These are phyloP conservation scores for Hysterium pulicare DNA, from an alignment of 2,329 filamentous ascomycete genomes.

Conservation along the genomic window DNA sequence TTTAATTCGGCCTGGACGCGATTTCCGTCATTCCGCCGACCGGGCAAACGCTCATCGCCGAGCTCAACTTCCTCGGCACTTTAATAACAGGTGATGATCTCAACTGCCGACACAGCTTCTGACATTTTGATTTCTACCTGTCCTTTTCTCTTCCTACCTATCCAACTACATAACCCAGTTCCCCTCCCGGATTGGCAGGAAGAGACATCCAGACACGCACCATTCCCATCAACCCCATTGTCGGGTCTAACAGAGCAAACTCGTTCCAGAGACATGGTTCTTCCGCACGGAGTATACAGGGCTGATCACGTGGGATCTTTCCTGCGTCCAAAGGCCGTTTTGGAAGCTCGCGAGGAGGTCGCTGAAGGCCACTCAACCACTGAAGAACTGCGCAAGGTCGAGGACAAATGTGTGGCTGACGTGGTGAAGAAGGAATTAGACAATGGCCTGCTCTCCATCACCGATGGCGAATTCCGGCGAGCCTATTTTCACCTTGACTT, in stretches of 20 bases:
- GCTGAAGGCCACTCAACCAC: slow-evolving; percentile 42
- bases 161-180: too few relatives aligned
- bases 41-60: too few relatives aligned
- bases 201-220: neutral
- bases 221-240: neutral
- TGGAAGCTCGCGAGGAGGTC: slow-evolving; percentile 49
- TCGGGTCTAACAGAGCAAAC: neutral
- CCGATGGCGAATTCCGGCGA: slow-evolving; percentile 57
- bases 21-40: too few relatives aligned
- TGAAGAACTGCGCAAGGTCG: slow-evolving; percentile 48
- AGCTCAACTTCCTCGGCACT: too few relatives aligned
- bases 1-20: too few relatives aligned
- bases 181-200: neutral
- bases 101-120: too few relatives aligned
- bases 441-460: slow-evolving; percentile 50
- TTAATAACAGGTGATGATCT: too few relatives aligned
- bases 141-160: too few relatives aligned
- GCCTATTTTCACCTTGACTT: slow-evolving; percentile 60
- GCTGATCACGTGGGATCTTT: slow-evolving; percentile 58
- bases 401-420: slow-evolving; percentile 49
- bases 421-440: slow-evolving; percentile 50
- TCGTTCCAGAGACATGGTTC: slow-evolving; percentile 39
- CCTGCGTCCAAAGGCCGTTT: slow-evolving; percentile 50
- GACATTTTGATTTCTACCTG: too few relatives aligned
- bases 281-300: slow-evolving; percentile 39